Evolutionary conservation across 2,329 filamentous ascomycete genomes (phyloP).

Genomic region (Claviceps sp.): DNA sequence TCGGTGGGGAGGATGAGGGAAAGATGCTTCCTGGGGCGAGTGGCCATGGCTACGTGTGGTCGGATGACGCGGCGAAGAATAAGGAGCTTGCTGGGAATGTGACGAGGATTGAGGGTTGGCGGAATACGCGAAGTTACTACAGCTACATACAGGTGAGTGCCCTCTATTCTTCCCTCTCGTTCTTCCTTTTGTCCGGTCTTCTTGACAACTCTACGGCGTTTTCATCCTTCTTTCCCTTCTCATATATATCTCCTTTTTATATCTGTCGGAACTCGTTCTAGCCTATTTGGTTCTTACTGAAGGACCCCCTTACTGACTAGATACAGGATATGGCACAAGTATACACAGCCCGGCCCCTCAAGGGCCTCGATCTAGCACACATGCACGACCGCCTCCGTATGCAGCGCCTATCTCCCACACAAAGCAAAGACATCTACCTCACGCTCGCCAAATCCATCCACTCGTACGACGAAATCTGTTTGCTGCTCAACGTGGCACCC

Average conservation of each 20-base stretch:
- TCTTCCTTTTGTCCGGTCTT: too few relatives aligned
- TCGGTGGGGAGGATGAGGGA: slow-evolving; percentile 62
- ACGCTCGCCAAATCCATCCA: slow-evolving; percentile 63
- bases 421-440: slow-evolving; percentile 75
- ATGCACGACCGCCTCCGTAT: slow-evolving; percentile 83
- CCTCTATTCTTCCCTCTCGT: too few relatives aligned
- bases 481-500: slow-evolving; percentile 69
- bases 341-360: slow-evolving; percentile 53
- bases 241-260: background rate
- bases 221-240: too few relatives aligned
- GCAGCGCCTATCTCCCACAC: slow-evolving; percentile 60
- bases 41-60: slow-evolving; percentile 93
- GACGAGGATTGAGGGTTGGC: slow-evolving; percentile 90
- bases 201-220: too few relatives aligned
- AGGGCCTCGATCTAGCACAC: slow-evolving; percentile 77
- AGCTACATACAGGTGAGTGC: slow-evolving; percentile 69
- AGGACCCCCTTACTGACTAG: background rate
- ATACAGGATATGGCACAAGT: slow-evolving; percentile 49
- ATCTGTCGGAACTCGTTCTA: background rate
- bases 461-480: slow-evolving; percentile 73
- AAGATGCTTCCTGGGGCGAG: slow-evolving; percentile 43
- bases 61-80: slow-evolving; percentile 65
- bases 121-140: slow-evolving; percentile 89
- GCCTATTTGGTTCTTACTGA: too few relatives aligned
- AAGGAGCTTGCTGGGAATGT: slow-evolving; percentile 86